phyloP scores from a whole-genome alignment of 768 basidiomycete species.

The Tricholoma bakamatsutake region DNA sequence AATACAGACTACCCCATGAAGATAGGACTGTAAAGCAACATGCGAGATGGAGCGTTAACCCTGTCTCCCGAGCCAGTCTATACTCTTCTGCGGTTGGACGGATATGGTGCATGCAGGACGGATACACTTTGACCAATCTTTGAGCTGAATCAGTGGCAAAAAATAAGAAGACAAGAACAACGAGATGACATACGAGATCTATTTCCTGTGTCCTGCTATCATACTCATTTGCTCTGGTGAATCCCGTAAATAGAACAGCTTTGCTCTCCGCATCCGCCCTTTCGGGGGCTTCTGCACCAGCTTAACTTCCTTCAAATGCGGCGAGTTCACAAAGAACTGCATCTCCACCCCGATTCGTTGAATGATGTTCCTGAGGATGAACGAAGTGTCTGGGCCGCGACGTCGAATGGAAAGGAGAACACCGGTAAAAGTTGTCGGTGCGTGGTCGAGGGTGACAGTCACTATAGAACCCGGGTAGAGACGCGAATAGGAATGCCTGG shows the following conservation, averaged over 20 bases:
- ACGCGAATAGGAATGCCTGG: constrained; percentile 58
- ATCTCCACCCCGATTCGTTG: constrained; percentile 91
- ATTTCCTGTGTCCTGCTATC: constrained; percentile 46
- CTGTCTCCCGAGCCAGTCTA: background rate
- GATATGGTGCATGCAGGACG: background rate
- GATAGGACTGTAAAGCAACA: background rate
- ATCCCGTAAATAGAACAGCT: constrained; percentile 78
- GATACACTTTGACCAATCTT: background rate
- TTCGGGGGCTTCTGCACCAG: constrained; percentile 62
- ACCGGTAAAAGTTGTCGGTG: constrained; percentile 82
- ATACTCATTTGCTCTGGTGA: constrained; percentile 82
- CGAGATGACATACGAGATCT: constrained; percentile 14
- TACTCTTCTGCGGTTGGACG: background rate
- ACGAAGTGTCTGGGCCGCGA: constrained; percentile 82
- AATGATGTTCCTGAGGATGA: constrained; percentile 84
- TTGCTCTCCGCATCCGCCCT: constrained; percentile 67
- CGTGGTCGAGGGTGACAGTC: constrained; percentile 68
- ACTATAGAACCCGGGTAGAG: constrained; percentile 84
- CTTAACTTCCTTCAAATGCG: constrained; percentile 83
- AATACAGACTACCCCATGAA: background rate
- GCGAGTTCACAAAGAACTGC: constrained; percentile 83
- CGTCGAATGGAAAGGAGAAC: constrained; percentile 80
- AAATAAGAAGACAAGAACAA: background rate
- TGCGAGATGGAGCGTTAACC: background rate
- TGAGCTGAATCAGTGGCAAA: background rate